Base-by-base conservation (phyloP, 192 early-diverging fungal species). In the Coemansia reversa region DNA sequence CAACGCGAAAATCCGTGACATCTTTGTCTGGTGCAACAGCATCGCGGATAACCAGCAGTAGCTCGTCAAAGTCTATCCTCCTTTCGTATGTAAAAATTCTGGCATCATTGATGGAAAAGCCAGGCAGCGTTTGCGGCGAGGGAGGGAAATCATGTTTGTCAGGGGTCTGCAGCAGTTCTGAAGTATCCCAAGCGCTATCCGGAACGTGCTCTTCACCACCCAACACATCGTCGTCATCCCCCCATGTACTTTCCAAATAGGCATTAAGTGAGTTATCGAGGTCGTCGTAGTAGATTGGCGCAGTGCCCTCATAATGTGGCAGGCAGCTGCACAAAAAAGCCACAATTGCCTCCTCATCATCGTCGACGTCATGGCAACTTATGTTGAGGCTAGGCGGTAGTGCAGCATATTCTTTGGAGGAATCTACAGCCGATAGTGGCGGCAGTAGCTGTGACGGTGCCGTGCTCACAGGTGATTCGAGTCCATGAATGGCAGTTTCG, bases 261-360 rank as follows among this genome's bases (percentile, higher is more conserved):
- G 39, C 53, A 20, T 50, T 48, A 1, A 77, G 66, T 23, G 75
- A 27, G 7, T 14, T n/a, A 18, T 55, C 42, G 18, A 78, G 60
- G 28, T 65, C 55, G 48, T 61, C 59, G 35, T 72, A 78, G 51
- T 66, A 27, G n/a, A 78, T 68, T 1, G 69, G 60, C 11, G 63
- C 22, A 16, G 58, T n/a, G 33, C 75, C 75, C 48, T 78, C 75
- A 57, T 78, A 78, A 29, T 78, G 75, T 51, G 75, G 75, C 18
- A 78, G 60, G 0, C 66, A 63, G 63, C 70, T 69, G 50, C 76
- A 78, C 56, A 78, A 64, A 72, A 78, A 78, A 11, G 67, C 66
- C 35, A 73, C 70, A 6, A 60, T 63, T 2, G 76, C 76, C 6
- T 68, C 63, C 25, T 78, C 76, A 24, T 78, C 70, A 1, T 67